Percentiles rank a stretch among this genome's conserved stretches.
These are phyloP conservation scores for Oldenlandia corymbosa DNA, from an alignment of 257 asterid genomes.

Conservation along the genomic window DNA sequence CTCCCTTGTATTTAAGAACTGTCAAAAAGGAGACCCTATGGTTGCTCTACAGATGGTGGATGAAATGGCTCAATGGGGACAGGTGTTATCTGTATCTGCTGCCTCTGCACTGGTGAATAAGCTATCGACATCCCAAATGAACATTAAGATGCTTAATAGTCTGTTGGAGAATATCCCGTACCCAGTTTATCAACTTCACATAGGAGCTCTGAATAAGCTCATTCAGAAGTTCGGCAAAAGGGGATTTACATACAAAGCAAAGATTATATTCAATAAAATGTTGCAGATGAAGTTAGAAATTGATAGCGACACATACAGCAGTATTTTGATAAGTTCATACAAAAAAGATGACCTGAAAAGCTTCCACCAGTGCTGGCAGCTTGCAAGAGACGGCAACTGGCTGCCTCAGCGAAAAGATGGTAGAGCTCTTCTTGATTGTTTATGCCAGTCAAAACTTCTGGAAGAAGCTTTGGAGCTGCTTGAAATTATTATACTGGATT, in stretches of 20 bases:
- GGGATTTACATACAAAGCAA: slow-evolving; percentile 47
- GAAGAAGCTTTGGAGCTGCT: slow-evolving; percentile 56
- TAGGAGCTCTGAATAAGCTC: slow-evolving; percentile 49
- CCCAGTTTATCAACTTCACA: slow-evolving; percentile 48
- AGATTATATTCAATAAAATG: slow-evolving; percentile 52
- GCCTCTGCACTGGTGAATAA: slow-evolving; percentile 38
- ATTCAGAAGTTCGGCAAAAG: slow-evolving; percentile 48
- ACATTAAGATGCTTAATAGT: slow-evolving; percentile 31
- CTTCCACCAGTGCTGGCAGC: slow-evolving; percentile 34
- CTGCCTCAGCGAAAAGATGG: slow-evolving; percentile 47
- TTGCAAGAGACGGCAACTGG: slow-evolving; percentile 58
- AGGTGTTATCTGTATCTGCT: slow-evolving; percentile 42
- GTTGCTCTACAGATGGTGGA: slow-evolving; percentile 33
- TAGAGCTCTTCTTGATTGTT: slow-evolving; percentile 35
- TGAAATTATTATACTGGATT: slow-evolving; percentile 27
- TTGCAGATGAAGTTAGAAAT: slow-evolving; percentile 32
- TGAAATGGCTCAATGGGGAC: slow-evolving; percentile 77
- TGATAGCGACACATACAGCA: slow-evolving; percentile 45
- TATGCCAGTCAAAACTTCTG: slow-evolving; percentile 48
- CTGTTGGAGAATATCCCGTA: slow-evolving; percentile 32
- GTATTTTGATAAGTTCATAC: slow-evolving; percentile 43
- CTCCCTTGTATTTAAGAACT: slow-evolving; percentile 30
- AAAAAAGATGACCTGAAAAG: slow-evolving; percentile 48
- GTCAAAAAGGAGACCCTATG: slow-evolving; percentile 24
- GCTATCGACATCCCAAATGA: slow-evolving; percentile 33